phyloP scores from a whole-genome alignment of 257 asterid genomes.

The Penstemon eatonii region DNA sequence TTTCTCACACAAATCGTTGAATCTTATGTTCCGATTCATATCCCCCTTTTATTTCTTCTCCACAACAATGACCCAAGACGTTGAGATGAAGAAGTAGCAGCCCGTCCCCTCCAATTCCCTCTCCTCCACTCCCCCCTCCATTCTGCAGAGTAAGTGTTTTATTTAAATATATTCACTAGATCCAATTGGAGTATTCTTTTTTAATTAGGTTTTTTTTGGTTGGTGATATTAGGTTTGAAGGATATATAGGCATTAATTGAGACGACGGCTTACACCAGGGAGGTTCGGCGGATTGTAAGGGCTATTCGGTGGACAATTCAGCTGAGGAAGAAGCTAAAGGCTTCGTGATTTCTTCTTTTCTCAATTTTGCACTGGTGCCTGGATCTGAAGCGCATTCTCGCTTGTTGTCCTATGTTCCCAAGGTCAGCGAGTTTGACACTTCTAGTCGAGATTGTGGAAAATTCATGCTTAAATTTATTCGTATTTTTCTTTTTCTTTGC shows the following conservation, averaged over 20 bases:
- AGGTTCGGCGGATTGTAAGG: conserved; percentile 67
- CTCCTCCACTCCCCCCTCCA: conserved; percentile 41
- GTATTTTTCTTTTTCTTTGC: too few species aligned
- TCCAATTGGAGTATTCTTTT: conserved; percentile 1
- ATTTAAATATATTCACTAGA: neutral
- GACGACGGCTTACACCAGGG: conserved; percentile 76
- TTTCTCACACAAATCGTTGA: too few species aligned
- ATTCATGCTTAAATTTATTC: too few species aligned
- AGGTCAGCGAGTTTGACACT: conserved; percentile 41
- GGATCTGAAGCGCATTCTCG: conserved; percentile 75
- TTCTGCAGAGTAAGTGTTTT: conserved; percentile 49
- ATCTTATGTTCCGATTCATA: conserved; percentile 35
- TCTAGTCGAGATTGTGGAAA: neutral
- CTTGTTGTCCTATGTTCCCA: conserved; percentile 59
- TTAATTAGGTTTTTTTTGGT: conserved; percentile 15
- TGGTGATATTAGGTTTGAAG: conserved; percentile 56
- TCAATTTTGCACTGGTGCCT: conserved; percentile 52
- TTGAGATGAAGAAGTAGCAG: conserved; percentile 81
- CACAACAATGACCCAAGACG: conserved; percentile 67
- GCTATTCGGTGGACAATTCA: conserved; percentile 73
- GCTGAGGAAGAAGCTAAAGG: conserved; percentile 69
- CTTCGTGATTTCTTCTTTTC: conserved; percentile 62
- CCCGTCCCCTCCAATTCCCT: conserved; percentile 52
- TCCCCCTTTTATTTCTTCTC: conserved; percentile 10
- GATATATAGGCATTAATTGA: conserved; percentile 73